These are phyloP conservation scores for Vanrija humicola DNA, from an alignment of 1,284 basidiomycete genomes.

Conservation along the genomic window DNA sequence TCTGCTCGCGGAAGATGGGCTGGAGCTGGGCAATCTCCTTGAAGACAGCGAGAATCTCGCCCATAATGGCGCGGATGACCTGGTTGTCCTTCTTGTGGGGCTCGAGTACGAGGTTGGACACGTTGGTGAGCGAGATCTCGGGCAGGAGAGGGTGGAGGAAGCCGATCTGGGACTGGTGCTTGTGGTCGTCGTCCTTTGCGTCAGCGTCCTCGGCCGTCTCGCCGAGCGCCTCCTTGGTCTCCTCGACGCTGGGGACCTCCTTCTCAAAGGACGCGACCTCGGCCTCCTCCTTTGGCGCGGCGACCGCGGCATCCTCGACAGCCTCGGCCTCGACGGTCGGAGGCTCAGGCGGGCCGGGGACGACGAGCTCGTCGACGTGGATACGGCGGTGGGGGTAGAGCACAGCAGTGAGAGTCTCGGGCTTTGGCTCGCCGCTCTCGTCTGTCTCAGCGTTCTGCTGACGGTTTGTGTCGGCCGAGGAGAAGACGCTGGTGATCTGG, in stretches of 20 bases:
- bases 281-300: conserved; percentile 27
- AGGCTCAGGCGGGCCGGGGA: conserved; percentile 6
- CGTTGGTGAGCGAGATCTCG: conserved; percentile 83
- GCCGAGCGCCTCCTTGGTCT: conserved; percentile 50
- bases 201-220: conserved; percentile 26
- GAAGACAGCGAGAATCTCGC: conserved; percentile 95
- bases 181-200: not conserved
- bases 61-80: conserved; percentile 91
- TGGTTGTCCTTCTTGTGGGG: conserved; percentile 91
- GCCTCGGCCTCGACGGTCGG: not conserved
- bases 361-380: conserved; percentile 73
- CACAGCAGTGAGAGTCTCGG: conserved; percentile 87
- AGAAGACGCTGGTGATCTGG: conserved; percentile 93
- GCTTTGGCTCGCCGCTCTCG: conserved; percentile 50
- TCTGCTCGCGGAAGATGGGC: conserved; percentile 96
- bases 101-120: conserved; percentile 75
- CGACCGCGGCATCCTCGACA: not conserved
- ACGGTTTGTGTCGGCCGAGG: conserved; percentile 51
- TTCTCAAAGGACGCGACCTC: conserved; percentile 59
- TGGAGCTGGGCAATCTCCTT: conserved; percentile 98
- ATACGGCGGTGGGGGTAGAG: conserved; percentile 94
- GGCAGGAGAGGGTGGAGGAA: conserved; percentile 77
- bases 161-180: conserved; percentile 48
- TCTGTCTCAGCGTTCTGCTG: conserved; percentile 54
- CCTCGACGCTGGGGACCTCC: conserved; percentile 53